Percentiles rank a stretch among this genome's conserved stretches.
Evolutionary conservation across 2,329 filamentous ascomycete species (phyloP).

Genomic region (Fusarium globosum): DNA sequence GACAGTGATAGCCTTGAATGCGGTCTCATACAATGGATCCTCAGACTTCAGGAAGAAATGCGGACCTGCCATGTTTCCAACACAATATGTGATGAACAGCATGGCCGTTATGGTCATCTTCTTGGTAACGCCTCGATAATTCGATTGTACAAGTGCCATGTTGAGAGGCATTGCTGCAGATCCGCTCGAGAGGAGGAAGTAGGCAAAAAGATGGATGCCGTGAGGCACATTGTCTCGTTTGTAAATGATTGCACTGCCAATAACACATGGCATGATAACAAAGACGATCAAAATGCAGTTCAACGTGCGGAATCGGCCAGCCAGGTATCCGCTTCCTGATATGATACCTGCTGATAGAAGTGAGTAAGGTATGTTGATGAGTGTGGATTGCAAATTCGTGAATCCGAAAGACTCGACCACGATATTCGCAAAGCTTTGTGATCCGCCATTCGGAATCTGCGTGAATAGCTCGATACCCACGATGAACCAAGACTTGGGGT

Average conservation of each 20-base stretch:
- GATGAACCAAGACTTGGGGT: conserved; percentile 71
- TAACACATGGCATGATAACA: conserved; percentile 62
- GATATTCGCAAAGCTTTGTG: conserved; percentile 68
- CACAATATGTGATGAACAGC: conserved; percentile 66
- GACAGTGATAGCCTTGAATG: conserved; percentile 66
- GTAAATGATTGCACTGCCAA: conserved; percentile 66
- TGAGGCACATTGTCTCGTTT: conserved; percentile 54
- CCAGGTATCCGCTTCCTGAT: conserved; percentile 60
- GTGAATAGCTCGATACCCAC: conserved; percentile 63
- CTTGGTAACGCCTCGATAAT: conserved; percentile 68
- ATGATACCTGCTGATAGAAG: conserved; percentile 62
- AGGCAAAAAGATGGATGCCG: conserved; percentile 64
- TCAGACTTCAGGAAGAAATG: conserved; percentile 64
- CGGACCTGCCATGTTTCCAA: conserved; percentile 66
- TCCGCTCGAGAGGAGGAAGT: conserved; percentile 66
- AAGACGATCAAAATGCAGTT: conserved; percentile 64
- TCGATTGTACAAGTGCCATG: conserved; percentile 66
- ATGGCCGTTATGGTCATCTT: conserved; percentile 69
- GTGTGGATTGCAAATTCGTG: conserved; percentile 63
- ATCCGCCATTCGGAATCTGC: conserved; percentile 72
- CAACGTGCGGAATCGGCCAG: conserved; percentile 61
- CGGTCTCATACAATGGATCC: conserved; percentile 63
- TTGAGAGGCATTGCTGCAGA: conserved; percentile 65
- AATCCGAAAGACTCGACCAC: conserved; percentile 68
- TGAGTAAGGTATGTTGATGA: conserved; percentile 70